Evolutionary conservation across 352 stramenopile species (phyloP), one percentile per base, ranked within the genome.

Genomic region (Phytophthora sp.): DNA sequence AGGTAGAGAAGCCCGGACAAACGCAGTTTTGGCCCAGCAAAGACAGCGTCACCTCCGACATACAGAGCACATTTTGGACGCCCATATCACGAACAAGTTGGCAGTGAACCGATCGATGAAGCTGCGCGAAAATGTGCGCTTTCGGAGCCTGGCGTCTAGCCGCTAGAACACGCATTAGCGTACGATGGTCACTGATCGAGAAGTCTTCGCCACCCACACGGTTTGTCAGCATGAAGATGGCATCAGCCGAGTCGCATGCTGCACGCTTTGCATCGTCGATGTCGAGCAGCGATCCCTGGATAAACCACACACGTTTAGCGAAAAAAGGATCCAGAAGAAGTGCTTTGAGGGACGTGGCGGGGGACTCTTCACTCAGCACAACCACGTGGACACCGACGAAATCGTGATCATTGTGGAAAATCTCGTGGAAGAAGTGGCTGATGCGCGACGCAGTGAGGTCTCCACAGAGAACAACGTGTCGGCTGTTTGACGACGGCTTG

Each of bases 351-450:
- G 84, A 80, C 7, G 85, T 89, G 2, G 84, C 87, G 1, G 87
- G 87, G 24, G 89, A 77, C 26, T 95, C 85, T 36, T 94, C 87
- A 50, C 73, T 88, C 18, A 95, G 53, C 23, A 95, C 84, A 33
- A 93, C 77, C 3, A 93, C 84, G 24, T 90, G 86, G 30, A 93
- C 79, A 36, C 91, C 84, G 33, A 91, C 73, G 23, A 93, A 79
- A 65, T 94, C 84, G 59, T 95, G 87, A 63, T 95, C 87, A 45
- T 94, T 88, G 66, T 95, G 87, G 59, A 95, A 95, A 24, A 95
- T 85, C 39, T 95, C 87, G 49, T 82, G 81, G 69, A 95, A 95
- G 49, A 95, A 95, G 39, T 93, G 78, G 38, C 89, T 81, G 63
- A 95, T 94, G 0, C 87, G 87, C 7, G 84, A 90, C 7, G 80